Base-by-base conservation (phyloP, 129 eudicot genomes). In the Flaveria ramosissima region DNA sequence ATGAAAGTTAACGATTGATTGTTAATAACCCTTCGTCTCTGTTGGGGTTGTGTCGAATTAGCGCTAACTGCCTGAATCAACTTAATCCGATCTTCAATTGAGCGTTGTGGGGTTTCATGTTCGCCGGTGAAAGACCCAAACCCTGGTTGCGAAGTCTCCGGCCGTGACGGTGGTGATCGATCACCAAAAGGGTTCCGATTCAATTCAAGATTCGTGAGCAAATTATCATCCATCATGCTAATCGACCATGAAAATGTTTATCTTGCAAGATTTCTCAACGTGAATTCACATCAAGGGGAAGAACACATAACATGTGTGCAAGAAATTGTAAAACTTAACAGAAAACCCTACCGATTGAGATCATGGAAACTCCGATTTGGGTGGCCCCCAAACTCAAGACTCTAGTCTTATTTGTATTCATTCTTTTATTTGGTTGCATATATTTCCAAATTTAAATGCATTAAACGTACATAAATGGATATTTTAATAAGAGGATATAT, bases 81-180 rank as follows among this genome's bases (percentile, higher is more conserved):
- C 36, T 87, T 85, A 51, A 89, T 70, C n/a, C 95, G 76, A 66
- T 89, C 81, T 16, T 80, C 85, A 53, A 89, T 84, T 63, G 75
- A 72, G 42, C 23, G 53, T 71, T 64, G 85, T 48, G 88, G 45
- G 17, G 83, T 68, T 57, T 65, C 84, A 15, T 75, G 51, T 30
- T 78, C 76, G 80, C 32, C 69, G 23, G 80, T 11, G 32, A 82
- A 16, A 47, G 83, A 78, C 10, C 83, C 78, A 1, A 73, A 74
- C 53, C 66, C 77, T 7, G 23, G 59, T 1, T 9, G n/a, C 0
- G 17, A 50, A 50, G 16, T 3, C 55, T n/a, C 55, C 55, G n/a
- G 55, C 55, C 17, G 55, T 50, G 55, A 50, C 55, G 55, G 55
- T 15, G 55, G 59, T 8, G 59, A 52, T 52, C 21, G 21, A 4